Base-by-base conservation (phyloP, 2,329 filamentous ascomycete genomes). In the Celoporthe dispersa region DNA sequence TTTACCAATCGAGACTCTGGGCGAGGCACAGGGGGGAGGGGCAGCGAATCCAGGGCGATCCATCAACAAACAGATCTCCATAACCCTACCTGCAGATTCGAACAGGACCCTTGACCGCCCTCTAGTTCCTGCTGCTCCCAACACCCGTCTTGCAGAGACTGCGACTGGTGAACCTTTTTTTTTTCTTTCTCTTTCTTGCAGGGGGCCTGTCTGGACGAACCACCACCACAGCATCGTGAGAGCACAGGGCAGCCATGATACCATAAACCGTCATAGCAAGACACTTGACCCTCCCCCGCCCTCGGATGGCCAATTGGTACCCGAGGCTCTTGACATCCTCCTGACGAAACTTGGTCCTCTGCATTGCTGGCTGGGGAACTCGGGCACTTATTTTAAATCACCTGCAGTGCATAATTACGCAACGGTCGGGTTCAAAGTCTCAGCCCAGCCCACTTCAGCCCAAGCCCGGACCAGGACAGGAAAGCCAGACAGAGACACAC, bases 211-310 rank as follows among this genome's bases (percentile, higher is more conserved):
- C 28, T 19, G 33, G 59, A 35, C 55, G 8, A 60, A 48, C 28
- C 35, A 62, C 57, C 39, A 61, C 66, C 55, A 67, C 66, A 67
- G 37, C 8, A 37, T 61, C 28, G 31, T 25, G 37, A 35, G 22
- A n/a, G 14, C 66, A 28, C 55, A 37, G 66, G 66, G 41, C 66
- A 61, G 66, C 66, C 55, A 67, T 67, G 66, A 67, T 51, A 67
- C 66, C 55, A 67, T 61, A 67, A 41, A 7, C 37, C 55, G 53
- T 48, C 64, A 53, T 53, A 51, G n/a, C 39, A 28, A 28, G 31
- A 60, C 14, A 35, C 6, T 33, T 33, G 41, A 48, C 44, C 22
- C 44, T 48, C 22, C 44, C 41, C 41, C 41, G 41, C 28, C 55
- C 33, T 22, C 57, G 57, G 33, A 37, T 60, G 33, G 57, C 57